Percentiles rank a stretch among this genome's conserved stretches.
phyloP scores from a whole-genome alignment of 2,329 filamentous ascomycete genomes.

The Colletotrichum salicis region DNA sequence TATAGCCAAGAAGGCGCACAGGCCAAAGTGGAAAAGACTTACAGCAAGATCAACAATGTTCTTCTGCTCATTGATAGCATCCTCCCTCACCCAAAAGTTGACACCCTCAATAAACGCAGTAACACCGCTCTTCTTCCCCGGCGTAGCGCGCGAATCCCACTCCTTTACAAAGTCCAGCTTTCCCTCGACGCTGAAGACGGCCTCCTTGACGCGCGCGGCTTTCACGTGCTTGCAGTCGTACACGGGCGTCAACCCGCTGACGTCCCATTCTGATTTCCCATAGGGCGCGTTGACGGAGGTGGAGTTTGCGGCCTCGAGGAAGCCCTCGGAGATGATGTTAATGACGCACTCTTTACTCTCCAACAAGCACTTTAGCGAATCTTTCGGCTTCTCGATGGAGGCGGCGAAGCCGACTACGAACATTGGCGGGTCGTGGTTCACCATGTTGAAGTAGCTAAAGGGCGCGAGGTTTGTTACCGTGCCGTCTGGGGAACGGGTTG shows the following conservation, averaged over 20 bases:
- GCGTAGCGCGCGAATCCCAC: slow-evolving; percentile 77
- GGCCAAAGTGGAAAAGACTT: slow-evolving; percentile 44
- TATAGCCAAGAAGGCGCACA: not conserved
- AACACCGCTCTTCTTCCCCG: slow-evolving; percentile 79
- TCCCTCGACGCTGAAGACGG: slow-evolving; percentile 84
- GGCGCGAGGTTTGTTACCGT: slow-evolving; percentile 78
- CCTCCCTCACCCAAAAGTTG: slow-evolving; percentile 88
- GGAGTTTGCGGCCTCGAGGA: slow-evolving; percentile 88
- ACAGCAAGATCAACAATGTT: slow-evolving; percentile 78
- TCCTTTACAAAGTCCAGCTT: slow-evolving; percentile 80
- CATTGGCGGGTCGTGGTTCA: slow-evolving; percentile 87
- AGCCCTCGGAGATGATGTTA: slow-evolving; percentile 88
- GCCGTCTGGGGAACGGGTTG: slow-evolving; percentile 69
- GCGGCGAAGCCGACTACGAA: slow-evolving; percentile 71
- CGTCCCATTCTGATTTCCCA: slow-evolving; percentile 71
- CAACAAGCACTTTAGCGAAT: slow-evolving; percentile 79
- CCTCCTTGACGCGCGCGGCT: slow-evolving; percentile 80
- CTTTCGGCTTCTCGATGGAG: slow-evolving; percentile 70
- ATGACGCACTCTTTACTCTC: slow-evolving; percentile 81
- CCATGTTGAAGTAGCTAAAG: slow-evolving; percentile 86
- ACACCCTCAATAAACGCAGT: slow-evolving; percentile 84
- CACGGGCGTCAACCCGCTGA: slow-evolving; percentile 78
- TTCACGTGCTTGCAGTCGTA: slow-evolving; percentile 72
- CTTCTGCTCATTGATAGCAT: slow-evolving; percentile 82
- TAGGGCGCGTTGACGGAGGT: slow-evolving; percentile 81